Evolutionary conservation across 1,139 yeast species (phyloP).

Genomic region (Geotrichum phurueaensis): DNA sequence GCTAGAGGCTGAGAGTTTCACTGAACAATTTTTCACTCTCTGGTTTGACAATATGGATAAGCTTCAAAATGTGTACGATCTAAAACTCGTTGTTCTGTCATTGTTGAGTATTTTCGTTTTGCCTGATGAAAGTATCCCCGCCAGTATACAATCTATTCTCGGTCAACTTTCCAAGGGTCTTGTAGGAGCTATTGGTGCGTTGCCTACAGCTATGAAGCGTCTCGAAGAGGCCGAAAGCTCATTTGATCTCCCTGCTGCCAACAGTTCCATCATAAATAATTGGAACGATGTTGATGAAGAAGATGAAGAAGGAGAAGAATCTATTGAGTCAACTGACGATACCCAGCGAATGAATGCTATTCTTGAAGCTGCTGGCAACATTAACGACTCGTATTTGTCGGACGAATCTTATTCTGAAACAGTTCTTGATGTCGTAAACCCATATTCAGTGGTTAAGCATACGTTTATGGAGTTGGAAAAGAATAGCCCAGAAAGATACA

Average conservation of each 20-base stretch:
- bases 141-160: slow-evolving; percentile 27
- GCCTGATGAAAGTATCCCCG: slow-evolving; percentile 39
- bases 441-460: slow-evolving; percentile 49
- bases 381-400: slow-evolving; percentile 49
- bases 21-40: slow-evolving; percentile 50
- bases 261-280: slow-evolving; percentile 35
- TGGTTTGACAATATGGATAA: slow-evolving; percentile 62
- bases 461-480: slow-evolving; percentile 35
- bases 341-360: slow-evolving; percentile 22
- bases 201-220: slow-evolving; percentile 65
- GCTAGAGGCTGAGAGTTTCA: slow-evolving; percentile 45
- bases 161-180: slow-evolving; percentile 45
- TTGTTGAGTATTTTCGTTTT: slow-evolving; percentile 45
- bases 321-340: slow-evolving; percentile 28
- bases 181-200: slow-evolving; percentile 46
- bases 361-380: slow-evolving; percentile 23
- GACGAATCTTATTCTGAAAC: slow-evolving; percentile 81
- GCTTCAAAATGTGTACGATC: slow-evolving; percentile 71
- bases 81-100: slow-evolving; percentile 69
- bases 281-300: slow-evolving; percentile 53
- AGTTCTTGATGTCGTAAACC: slow-evolving; percentile 67
- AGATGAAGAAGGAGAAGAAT: slow-evolving; percentile 33
- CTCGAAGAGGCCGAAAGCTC: slow-evolving; percentile 60
- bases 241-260: slow-evolving; percentile 36
- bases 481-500: slow-evolving; percentile 29